phyloP scores from a whole-genome alignment of 2,329 filamentous ascomycete genomes.

The Rhytidhysteron rufulum region DNA sequence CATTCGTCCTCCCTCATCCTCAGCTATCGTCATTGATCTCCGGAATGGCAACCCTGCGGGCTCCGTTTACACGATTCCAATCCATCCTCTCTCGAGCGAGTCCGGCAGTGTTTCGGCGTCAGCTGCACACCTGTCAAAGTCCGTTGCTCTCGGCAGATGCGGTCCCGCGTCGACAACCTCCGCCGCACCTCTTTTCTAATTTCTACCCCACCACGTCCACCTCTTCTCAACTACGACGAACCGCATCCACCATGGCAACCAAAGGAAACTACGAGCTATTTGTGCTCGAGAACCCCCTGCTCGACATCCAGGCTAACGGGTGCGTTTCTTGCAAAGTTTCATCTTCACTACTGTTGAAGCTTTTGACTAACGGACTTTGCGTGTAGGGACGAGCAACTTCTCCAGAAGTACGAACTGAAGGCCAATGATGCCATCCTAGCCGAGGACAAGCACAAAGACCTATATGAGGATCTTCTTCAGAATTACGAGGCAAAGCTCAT shows the following conservation, averaged over 20 bases:
- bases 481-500: conserved; percentile 93
- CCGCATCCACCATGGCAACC: conserved; percentile 59
- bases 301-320: conserved; percentile 88
- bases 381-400: conserved; percentile 71
- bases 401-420: conserved; percentile 91
- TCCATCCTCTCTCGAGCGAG: background rate
- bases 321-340: conserved; percentile 37
- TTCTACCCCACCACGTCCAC: conserved; percentile 4
- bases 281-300: conserved; percentile 94
- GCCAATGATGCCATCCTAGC: conserved; percentile 96
- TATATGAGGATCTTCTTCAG: conserved; percentile 92
- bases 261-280: conserved; percentile 81
- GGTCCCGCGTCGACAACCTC: too few relatives aligned
- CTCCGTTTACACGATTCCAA: background rate
- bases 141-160: background rate
- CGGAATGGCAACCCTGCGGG: background rate
- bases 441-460: conserved; percentile 79
- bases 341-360: background rate
- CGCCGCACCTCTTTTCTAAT: conserved; percentile 4
- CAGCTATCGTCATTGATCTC: too few relatives aligned
- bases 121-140: background rate
- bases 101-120: background rate
- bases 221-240: conserved; percentile 3
- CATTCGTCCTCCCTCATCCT: too few relatives aligned
- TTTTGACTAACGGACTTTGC: conserved; percentile 18